A percentile compares a stretch with the other conserved stretches of the same genome.
These are phyloP conservation scores for Clathrospora elynae DNA, from an alignment of 2,329 filamentous ascomycete species.

Conservation along the genomic window DNA sequence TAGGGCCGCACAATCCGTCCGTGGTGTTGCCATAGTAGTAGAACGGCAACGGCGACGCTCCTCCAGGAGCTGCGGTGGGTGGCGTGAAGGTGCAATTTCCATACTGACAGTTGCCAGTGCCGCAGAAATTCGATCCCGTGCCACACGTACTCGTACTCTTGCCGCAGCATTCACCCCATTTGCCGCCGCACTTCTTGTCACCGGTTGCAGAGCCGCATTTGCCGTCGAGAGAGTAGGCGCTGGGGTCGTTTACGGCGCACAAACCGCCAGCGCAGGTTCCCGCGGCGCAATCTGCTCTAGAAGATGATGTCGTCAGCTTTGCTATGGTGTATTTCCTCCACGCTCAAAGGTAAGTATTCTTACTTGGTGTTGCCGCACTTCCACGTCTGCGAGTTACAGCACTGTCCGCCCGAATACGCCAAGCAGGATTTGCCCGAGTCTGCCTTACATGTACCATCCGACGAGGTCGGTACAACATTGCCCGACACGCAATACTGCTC, in stretches of 20 bases:
- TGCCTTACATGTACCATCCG: constrained; percentile 9
- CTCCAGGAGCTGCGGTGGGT: neutral
- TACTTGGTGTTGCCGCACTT: constrained; percentile 3
- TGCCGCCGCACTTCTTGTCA: constrained; percentile 17
- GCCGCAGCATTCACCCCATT: constrained; percentile 20
- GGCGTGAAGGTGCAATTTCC: constrained; percentile 11
- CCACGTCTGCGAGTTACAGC: constrained; percentile 35
- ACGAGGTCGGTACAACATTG: constrained; percentile 4
- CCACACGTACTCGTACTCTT: constrained; percentile 8
- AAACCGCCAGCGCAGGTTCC: constrained; percentile 8
- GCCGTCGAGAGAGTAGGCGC: constrained; percentile 27
- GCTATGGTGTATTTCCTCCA: neutral
- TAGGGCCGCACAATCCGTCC: constrained; percentile 10
- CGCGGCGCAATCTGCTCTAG: constrained; percentile 5
- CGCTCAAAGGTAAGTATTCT: constrained; percentile 2
- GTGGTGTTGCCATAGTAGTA: constrained; percentile 12
- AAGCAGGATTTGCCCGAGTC: constrained; percentile 4
- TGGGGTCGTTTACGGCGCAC: constrained; percentile 5
- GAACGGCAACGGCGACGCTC: constrained; percentile 3
- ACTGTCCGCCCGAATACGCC: constrained; percentile 16
- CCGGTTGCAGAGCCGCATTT: constrained; percentile 14
- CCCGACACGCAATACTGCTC: constrained; percentile 8
- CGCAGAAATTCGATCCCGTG: constrained; percentile 9
- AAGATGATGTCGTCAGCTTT: neutral
- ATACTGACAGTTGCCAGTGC: constrained; percentile 10